Base-by-base conservation (phyloP, 106 monocot genomes). In the Dendrobium huoshanense region DNA sequence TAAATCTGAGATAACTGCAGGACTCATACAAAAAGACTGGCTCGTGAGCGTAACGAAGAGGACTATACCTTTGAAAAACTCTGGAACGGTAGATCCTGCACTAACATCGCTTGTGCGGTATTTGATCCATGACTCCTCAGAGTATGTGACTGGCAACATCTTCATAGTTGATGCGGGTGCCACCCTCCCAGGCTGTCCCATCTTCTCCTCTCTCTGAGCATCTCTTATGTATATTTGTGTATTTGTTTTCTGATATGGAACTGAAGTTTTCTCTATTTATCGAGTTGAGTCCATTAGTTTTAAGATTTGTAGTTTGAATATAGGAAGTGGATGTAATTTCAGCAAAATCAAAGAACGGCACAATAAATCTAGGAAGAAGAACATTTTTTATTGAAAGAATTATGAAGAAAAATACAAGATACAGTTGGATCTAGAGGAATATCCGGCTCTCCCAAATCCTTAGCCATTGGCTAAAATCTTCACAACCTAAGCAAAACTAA, bases 1-100 rank as follows among this genome's bases (percentile, higher is more conserved):
- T 86, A 92, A 89, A 67, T 92, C 90, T 9, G 95, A 95, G 90
- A 95, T 92, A 67, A 95, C 95, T 6, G 82, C 86, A 41, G 84
- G 80, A 24, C 89, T 95, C 0, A 43, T 95, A 87, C 11, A 90
- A 85, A 92, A 86, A 31, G 79, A 87, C 58, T 92, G 95, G 92
- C 86, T 95, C 1, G 85, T 87, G 45, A 79, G 76, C 2, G 95
- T 95, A 58, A 83, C 82, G 41, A 56, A 49, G 76, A 92, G 65
- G 81, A 95, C 78, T 6, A 81, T 90, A 7, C 95, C 95, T 4
- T 67, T 95, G 61, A 80, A 61, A 80, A 83, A 82, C 3, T 80
- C 54, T 8, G 92, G 95, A 82, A 89, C 85, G 11, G 1, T 70
- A 0, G 80, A 95, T 80, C 95, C 95, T 0, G 95, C 92, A 47